Percentiles rank a stretch among this genome's conserved stretches.
These are phyloP conservation scores for Fusarium sp. DNA, from an alignment of 2,329 filamentous ascomycete genomes.

Conservation along the genomic window DNA sequence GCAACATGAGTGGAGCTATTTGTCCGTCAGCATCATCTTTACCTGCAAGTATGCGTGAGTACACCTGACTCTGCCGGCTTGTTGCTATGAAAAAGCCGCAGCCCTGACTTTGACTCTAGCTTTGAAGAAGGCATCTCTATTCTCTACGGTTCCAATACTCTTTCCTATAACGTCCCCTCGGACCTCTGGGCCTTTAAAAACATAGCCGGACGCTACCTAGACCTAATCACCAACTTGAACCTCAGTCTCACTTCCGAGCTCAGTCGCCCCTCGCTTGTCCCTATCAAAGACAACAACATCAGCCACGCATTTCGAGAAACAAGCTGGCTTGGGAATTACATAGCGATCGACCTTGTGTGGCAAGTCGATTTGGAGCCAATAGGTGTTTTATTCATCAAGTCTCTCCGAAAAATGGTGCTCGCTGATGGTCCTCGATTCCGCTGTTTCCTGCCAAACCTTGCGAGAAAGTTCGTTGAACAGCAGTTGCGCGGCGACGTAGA, in stretches of 20 bases:
- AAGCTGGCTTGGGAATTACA: background rate
- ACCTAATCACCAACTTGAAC: background rate
- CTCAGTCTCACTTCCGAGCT: background rate
- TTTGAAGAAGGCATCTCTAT: background rate
- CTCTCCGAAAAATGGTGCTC: background rate
- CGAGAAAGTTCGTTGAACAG: background rate
- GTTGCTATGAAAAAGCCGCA: background rate
- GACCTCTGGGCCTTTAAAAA: background rate
- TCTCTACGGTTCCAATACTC: background rate
- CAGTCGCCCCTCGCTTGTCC: background rate
- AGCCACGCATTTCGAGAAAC: background rate
- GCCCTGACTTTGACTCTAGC: background rate
- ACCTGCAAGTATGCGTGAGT: constrained; percentile 5
- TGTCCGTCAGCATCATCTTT: background rate
- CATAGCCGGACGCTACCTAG: background rate
- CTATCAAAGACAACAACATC: background rate
- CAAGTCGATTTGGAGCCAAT: background rate
- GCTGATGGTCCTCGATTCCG: background rate
- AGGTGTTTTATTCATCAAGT: background rate
- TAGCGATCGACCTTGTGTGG: background rate
- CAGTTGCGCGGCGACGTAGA: background rate
- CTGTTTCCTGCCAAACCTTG: background rate
- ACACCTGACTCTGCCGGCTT: background rate
- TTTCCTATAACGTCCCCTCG: background rate
- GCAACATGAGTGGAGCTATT: background rate